These are phyloP conservation scores for Lactifluus pinguis DNA, from an alignment of 768 basidiomycete species.

Conservation along the genomic window DNA sequence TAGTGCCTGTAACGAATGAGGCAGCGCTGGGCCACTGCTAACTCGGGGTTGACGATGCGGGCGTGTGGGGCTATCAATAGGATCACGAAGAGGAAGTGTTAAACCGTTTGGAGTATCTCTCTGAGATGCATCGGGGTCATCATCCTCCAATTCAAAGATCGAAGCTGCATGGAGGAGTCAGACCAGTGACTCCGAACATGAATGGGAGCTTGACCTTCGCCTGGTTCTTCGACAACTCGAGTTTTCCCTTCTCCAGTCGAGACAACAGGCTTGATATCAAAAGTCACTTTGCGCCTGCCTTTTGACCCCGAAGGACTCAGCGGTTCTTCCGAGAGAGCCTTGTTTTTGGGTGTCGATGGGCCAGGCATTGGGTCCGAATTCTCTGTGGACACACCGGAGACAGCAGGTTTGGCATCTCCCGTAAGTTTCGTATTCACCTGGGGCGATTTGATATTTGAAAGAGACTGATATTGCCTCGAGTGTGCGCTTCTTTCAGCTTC, in stretches of 20 bases:
- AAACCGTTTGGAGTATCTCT: slow-evolving; percentile 25
- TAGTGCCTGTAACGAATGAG: slow-evolving; percentile 49
- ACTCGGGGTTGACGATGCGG: slow-evolving; percentile 22
- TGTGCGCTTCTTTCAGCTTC: slow-evolving; percentile 28
- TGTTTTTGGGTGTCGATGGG: slow-evolving; percentile 9
- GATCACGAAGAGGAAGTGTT: slow-evolving; percentile 31
- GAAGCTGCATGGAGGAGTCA: slow-evolving; percentile 36
- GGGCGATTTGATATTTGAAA: slow-evolving; percentile 4
- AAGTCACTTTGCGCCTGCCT: slow-evolving; percentile 63
- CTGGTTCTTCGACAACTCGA: background rate
- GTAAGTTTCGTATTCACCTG: slow-evolving; percentile 12
- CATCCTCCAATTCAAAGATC: slow-evolving; percentile 66
- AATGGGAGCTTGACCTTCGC: slow-evolving; percentile 30
- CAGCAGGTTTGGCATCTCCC: slow-evolving; percentile 1
- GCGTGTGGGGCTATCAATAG: slow-evolving; percentile 22
- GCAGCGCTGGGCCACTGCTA: slow-evolving; percentile 32
- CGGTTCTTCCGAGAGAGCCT: background rate
- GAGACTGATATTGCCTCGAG: slow-evolving; percentile 9
- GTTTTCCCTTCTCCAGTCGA: slow-evolving; percentile 28
- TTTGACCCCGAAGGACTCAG: slow-evolving; percentile 27
- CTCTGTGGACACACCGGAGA: background rate
- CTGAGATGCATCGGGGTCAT: slow-evolving; percentile 28
- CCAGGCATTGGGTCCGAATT: background rate
- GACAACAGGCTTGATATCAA: slow-evolving; percentile 54
- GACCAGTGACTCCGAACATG: slow-evolving; percentile 1